A percentile compares a stretch with the other conserved stretches of the same genome.
Conservation (phyloP, 2,329 filamentous ascomycete genomes). For the Microsporum audouinii region DNA sequence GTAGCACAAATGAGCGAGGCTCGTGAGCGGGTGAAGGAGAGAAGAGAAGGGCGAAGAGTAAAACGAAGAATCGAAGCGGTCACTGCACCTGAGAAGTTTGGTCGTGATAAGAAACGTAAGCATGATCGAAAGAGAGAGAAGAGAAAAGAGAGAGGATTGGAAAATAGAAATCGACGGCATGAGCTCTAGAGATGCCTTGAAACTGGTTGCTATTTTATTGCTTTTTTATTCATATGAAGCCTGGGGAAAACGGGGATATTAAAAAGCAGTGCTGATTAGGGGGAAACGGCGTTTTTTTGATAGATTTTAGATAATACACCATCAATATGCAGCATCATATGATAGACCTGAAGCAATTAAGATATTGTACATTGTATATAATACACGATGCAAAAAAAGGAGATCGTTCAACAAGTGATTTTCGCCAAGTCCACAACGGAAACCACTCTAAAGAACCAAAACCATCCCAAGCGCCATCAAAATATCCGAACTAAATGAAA, state of each 20-base stretch:
- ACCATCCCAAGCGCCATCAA: not conserved
- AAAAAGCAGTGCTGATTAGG: not conserved
- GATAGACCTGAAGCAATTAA: not conserved
- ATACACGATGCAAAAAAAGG: not conserved
- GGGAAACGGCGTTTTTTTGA: not conserved
- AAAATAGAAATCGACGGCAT: conserved; percentile 60
- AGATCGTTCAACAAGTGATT: not conserved
- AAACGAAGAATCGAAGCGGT: conserved; percentile 90
- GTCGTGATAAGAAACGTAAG: conserved; percentile 68
- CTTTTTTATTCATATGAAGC: not conserved
- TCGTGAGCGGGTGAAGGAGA: conserved; percentile 57
- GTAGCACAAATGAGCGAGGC: conserved; percentile 62
- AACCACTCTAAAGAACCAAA: not conserved
- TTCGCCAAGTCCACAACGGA: not conserved
- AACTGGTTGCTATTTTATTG: not conserved
- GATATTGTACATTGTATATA: not conserved
- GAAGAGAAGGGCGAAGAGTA: conserved; percentile 60
- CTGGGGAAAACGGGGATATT: not conserved
- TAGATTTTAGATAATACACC: not conserved
- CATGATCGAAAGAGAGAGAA: conserved; percentile 73
- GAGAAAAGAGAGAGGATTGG: conserved; percentile 64
- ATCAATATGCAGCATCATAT: not conserved
- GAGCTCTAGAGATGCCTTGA: conserved; percentile 45
- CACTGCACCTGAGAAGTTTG: conserved; percentile 65
- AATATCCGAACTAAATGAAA: not conserved